Percentiles rank a stretch among this genome's conserved stretches.
These are phyloP conservation scores for Naganishia vaughanmartiniae DNA, from an alignment of 768 basidiomycete genomes.

Conservation along the genomic window DNA sequence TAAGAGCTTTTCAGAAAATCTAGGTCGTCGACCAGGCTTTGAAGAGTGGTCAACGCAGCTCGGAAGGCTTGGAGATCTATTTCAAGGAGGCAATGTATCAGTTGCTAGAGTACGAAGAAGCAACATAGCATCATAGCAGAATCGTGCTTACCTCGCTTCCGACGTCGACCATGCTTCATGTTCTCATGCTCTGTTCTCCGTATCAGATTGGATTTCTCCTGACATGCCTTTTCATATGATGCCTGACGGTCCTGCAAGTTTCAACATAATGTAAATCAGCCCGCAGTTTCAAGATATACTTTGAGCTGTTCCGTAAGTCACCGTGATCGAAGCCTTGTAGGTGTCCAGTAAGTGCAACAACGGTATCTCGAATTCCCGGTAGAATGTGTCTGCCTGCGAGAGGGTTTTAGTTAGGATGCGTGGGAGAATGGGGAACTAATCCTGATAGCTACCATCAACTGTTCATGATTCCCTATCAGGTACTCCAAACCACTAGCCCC, in stretches of 20 bases:
- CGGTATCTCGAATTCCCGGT: conserved; percentile 84
- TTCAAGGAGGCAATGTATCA: conserved; percentile 25
- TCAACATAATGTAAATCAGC: conserved; percentile 33
- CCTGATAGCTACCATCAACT: conserved; percentile 67
- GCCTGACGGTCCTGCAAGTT: conserved; percentile 70
- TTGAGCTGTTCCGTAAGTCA: conserved; percentile 48
- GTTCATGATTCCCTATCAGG: conserved; percentile 87
- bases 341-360: conserved; percentile 77
- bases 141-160: conserved; percentile 70
- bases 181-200: conserved; percentile 79
- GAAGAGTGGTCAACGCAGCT: conserved; percentile 73
- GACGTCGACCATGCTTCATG: conserved; percentile 64
- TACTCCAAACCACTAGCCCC: conserved; percentile 86
- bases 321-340: conserved; percentile 71
- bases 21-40: conserved; percentile 85
- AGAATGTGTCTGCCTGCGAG: conserved; percentile 72
- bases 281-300: conserved; percentile 21
- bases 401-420: conserved; percentile 21
- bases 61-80: conserved; percentile 86
- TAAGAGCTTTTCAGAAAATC: conserved; percentile 80
- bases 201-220: conserved; percentile 79
- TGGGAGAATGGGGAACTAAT: background rate
- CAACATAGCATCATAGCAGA: background rate
- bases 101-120: background rate
- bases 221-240: conserved; percentile 74